Conservation (phyloP, 257 asterid species). For the Rauvolfia tetraphylla region DNA sequence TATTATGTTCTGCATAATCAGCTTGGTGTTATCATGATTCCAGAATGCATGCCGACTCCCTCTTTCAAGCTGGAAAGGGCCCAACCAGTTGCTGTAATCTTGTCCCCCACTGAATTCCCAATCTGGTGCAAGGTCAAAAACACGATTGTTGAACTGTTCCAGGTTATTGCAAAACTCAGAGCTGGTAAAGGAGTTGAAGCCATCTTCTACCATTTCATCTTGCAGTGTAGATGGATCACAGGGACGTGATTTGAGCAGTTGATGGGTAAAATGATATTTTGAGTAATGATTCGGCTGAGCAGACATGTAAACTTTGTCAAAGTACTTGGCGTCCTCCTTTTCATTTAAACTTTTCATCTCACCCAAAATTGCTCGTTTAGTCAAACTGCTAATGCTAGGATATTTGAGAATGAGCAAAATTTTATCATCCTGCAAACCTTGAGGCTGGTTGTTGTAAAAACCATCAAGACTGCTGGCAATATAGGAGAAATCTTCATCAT, state of each 20-base stretch:
- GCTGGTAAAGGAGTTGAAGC: not conserved
- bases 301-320: not conserved
- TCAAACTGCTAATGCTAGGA: not conserved
- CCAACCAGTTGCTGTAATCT: not conserved
- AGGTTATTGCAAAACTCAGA: not conserved
- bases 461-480: not conserved
- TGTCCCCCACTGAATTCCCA: not conserved
- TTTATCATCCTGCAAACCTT: not conserved
- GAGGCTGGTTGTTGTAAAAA: not conserved
- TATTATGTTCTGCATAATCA: no score
- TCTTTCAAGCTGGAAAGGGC: no score
- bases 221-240: not conserved
- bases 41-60: no score
- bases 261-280: not conserved
- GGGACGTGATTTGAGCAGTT: not conserved
- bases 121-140: not conserved
- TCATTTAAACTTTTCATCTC: no score
- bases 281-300: not conserved
- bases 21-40: no score
- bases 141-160: not conserved
- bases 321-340: not conserved
- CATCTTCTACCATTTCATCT: constrained; percentile 1
- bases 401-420: not conserved
- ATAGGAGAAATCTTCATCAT: not conserved
- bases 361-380: no score